These are phyloP conservation scores for Aureobasidium vineae DNA, from an alignment of 2,329 filamentous ascomycete genomes.

Conservation along the genomic window DNA sequence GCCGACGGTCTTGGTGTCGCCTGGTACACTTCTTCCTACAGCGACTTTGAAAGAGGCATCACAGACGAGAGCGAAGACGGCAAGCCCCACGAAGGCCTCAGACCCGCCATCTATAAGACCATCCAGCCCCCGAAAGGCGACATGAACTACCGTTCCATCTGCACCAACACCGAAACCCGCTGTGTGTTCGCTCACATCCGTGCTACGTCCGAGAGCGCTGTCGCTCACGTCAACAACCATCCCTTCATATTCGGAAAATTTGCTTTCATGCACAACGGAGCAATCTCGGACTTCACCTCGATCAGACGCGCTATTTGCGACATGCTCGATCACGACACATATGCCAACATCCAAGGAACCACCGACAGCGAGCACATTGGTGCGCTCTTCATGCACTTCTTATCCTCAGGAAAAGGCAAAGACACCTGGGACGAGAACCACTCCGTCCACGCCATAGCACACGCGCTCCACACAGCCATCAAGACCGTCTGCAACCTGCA, in stretches of 20 bases:
- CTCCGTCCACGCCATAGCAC: slow-evolving; percentile 44
- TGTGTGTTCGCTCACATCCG: slow-evolving; percentile 56
- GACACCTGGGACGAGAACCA: slow-evolving; percentile 48
- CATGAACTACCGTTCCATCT: slow-evolving; percentile 54
- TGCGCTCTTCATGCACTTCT: slow-evolving; percentile 50
- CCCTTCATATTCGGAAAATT: slow-evolving; percentile 57
- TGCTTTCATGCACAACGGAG: slow-evolving; percentile 58
- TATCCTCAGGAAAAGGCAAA: slow-evolving; percentile 43
- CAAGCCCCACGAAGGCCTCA: slow-evolving; percentile 39
- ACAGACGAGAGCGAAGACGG: slow-evolving; percentile 34
- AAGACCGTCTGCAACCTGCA: slow-evolving; percentile 50
- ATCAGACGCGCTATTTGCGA: slow-evolving; percentile 50
- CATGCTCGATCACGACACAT: slow-evolving; percentile 49
- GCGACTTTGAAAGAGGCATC: slow-evolving; percentile 41
- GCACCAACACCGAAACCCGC: slow-evolving; percentile 51
- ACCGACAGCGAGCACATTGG: slow-evolving; percentile 56
- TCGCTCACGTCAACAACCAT: slow-evolving; percentile 54
- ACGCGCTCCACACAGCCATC: slow-evolving; percentile 45
- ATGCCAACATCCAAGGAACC: slow-evolving; percentile 50
- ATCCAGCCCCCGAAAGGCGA: slow-evolving; percentile 54
- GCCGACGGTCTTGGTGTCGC: slow-evolving; percentile 57
- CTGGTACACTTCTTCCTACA: slow-evolving; percentile 52
- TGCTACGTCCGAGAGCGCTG: slow-evolving; percentile 50
- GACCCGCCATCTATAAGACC: slow-evolving; percentile 54
- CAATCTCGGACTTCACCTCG: slow-evolving; percentile 47